These are phyloP conservation scores for Epichloe gansuensis DNA, from an alignment of 2,329 filamentous ascomycete species.

Conservation along the genomic window DNA sequence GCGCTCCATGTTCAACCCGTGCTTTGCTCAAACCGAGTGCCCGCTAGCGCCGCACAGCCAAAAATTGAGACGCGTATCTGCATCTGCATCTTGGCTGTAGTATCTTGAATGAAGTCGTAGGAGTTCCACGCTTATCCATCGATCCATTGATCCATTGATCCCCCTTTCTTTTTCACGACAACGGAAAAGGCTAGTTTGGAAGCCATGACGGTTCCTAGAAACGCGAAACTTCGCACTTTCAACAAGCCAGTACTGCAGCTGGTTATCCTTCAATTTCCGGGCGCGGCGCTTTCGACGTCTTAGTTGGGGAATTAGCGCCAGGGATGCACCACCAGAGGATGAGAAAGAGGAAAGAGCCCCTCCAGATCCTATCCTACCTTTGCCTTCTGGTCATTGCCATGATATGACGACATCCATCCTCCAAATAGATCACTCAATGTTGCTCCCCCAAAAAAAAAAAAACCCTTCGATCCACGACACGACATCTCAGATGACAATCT, in stretches of 20 bases:
- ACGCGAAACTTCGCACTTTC: not conserved
- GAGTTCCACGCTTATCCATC: not conserved
- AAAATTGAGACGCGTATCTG: not conserved
- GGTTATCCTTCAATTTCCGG: conserved; percentile 5
- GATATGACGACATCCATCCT: not conserved
- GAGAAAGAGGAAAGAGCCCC: not conserved
- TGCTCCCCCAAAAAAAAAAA: too few relatives aligned
- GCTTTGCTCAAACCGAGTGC: not conserved
- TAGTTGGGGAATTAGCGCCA: not conserved
- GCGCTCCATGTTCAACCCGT: not conserved
- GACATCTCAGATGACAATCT: not conserved
- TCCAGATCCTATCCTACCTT: not conserved
- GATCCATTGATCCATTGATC: not conserved
- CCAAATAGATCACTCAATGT: not conserved
- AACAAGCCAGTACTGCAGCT: not conserved
- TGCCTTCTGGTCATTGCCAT: too few relatives aligned
- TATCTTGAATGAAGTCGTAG: not conserved
- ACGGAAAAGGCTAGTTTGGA: not conserved
- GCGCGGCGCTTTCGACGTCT: conserved; percentile 1
- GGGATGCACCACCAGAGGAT: not conserved
- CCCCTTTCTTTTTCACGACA: not conserved
- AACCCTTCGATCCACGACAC: too few relatives aligned
- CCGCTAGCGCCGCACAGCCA: not conserved
- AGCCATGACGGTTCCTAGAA: not conserved
- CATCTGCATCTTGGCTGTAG: not conserved